Evolutionary conservation across 305 asterid species (phyloP).

Genomic region (Fraxinus baroniana): DNA sequence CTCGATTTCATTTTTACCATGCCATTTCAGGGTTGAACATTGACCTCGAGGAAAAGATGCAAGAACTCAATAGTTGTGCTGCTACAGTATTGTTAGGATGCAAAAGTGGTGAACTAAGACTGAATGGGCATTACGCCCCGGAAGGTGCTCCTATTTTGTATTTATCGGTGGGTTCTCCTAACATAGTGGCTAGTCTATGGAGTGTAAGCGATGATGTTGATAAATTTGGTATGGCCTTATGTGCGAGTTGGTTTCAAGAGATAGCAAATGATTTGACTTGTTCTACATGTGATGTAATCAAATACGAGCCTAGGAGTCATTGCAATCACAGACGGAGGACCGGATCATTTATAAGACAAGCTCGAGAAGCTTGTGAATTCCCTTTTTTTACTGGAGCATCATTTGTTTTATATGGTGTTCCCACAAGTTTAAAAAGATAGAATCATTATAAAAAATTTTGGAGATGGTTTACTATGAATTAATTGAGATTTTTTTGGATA

Average conservation of each 20-base stretch:
- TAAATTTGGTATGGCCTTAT: conserved; percentile 87
- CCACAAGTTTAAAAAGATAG: too few relatives aligned
- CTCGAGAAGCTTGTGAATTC: too few relatives aligned
- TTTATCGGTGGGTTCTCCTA: conserved; percentile 78
- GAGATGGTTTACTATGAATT: too few relatives aligned
- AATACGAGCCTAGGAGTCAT: too few relatives aligned
- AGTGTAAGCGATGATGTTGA: conserved; percentile 90
- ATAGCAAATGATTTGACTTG: conserved; percentile 40
- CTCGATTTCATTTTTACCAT: neutral
- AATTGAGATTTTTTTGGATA: too few relatives aligned
- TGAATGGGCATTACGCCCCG: conserved; percentile 72
- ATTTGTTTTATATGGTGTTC: too few relatives aligned
- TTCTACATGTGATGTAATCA: conserved; percentile 31
- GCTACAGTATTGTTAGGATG: conserved; percentile 86
- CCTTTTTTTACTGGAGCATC: too few relatives aligned
- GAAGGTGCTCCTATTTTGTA: conserved; percentile 80
- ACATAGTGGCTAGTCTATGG: conserved; percentile 80
- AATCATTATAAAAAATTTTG: too few relatives aligned
- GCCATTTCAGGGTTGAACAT: conserved; percentile 60
- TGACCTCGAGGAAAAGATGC: conserved; percentile 63
- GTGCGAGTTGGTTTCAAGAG: conserved; percentile 67
- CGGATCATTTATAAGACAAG: too few relatives aligned
- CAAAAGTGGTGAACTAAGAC: conserved; percentile 65
- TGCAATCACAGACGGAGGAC: too few relatives aligned
- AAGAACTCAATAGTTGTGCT: conserved; percentile 69